Evolutionary conservation across 2,329 filamentous ascomycete species (phyloP), one percentile per base, ranked within the genome.

Genomic region (Emergomyces orientalis): DNA sequence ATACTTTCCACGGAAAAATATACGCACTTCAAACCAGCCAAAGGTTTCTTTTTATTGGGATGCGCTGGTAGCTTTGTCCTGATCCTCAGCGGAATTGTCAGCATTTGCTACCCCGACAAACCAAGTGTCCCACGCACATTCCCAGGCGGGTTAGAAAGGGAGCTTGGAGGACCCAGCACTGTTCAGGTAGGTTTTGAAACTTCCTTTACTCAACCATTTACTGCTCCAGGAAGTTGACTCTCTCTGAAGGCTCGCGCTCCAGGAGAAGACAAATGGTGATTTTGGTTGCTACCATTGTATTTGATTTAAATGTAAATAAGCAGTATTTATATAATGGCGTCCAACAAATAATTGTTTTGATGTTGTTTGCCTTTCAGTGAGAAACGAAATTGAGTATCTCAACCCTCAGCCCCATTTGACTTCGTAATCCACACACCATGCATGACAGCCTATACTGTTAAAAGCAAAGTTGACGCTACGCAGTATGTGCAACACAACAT

Each of bases 1-100:
- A 88, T 96, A 67, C 93, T 99, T 78, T 88, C 90, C 59, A 86
- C 91, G 2, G 87, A 94, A 75, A 88, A 92, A 71, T 97, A 99
- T 80, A 94, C 87, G 62, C 93, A 94, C 82, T 84, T 85, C 72
- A 88, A 84, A 59, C 80, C 92, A 19, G 84, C 84, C 66, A 91
- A 87, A 72, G 90, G 85, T 64, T 73, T 86, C 43, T 71, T 87
- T 64, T 86, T 91, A 78, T 77, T 92, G 66, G 87, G 85, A 64
- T 78, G 78, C 66, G 92, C 92, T 73, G 76, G 91, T 54, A 80
- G 79, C 27, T 78, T 80, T 61, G 83, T 91, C 67, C 72, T 90
- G 41, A 81, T 82, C 59, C 75, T 92, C 61, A 84, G 82, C 75
- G 90, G 87, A 64, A 78, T 84, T 39, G 86, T 96, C 57, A 86